Evolutionary conservation across 2,329 filamentous ascomycete species (phyloP), one percentile per base, ranked within the genome.

Genomic region (Sordariomycetes sp.): DNA sequence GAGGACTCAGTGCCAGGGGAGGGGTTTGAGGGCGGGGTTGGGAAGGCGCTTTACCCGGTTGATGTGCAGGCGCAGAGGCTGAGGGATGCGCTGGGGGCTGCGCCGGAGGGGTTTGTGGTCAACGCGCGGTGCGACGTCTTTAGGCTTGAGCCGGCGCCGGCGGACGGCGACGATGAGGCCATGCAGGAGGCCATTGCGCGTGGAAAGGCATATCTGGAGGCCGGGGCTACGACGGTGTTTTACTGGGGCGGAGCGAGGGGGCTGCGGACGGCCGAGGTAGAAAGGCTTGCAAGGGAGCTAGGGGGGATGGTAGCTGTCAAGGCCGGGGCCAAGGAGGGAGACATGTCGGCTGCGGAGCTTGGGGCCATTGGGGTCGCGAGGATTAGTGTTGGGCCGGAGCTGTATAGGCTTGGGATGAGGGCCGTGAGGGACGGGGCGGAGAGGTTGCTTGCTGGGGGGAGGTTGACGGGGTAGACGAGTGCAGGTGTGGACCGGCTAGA

Each of bases 71-170:
- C 73, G 0, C 64, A 65, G 0, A 70, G 81, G 0, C 71, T 85
- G 17, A 65, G 67, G 53, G 60, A 62, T 0, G 76, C 71, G 0
- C 57, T 81, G 10, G 60, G 65, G 0, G 70, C 73, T 0, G 79
- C 79, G 0, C 61, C 60, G 7, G 70, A 73, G 1, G 75, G 79
- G 57, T 83, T 82, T 61, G 78, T 75, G 20, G 62, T 83, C 57
- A 85, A 78, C 66, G 82, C 81, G 3, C 69, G 82, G 4, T 80
- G 76, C 22, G 82, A 85, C 67, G 70, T 78, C 5, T 69, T 82
- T 10, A 62, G 68, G 2, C 62, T 71, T 10, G 63, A 69, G 0
- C 66, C 71, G 3, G 62, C 61, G 1, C 57, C 61, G 0, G 61
- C 59, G 4, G 59, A 64, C 4, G 60, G 65, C 20, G 67, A 70